These are phyloP conservation scores for Parmelia sp. DNA, from an alignment of 495 filamentous ascomycete species.

Conservation along the genomic window DNA sequence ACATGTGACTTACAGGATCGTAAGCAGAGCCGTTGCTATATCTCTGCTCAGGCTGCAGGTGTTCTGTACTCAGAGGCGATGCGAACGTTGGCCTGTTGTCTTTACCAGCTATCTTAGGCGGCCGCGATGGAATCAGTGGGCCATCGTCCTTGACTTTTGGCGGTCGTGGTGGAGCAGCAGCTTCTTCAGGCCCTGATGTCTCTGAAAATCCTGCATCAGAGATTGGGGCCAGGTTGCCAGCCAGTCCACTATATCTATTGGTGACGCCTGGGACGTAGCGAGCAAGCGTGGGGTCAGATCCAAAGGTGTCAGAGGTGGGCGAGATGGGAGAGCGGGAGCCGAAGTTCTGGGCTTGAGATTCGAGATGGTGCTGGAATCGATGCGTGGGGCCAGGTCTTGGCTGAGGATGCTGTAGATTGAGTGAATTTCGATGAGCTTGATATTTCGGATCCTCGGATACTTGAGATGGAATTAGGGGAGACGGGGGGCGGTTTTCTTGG, in stretches of 20 bases:
- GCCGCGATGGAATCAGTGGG: conserved; percentile 42
- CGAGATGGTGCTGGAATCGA: conserved; percentile 72
- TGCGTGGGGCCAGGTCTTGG: conserved; percentile 76
- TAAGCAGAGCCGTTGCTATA: conserved; percentile 22
- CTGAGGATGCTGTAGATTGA: conserved; percentile 87
- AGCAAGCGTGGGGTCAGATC: conserved; percentile 49
- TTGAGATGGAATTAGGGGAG: conserved; percentile 55
- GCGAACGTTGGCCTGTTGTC: conserved; percentile 36
- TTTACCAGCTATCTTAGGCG: conserved; percentile 39
- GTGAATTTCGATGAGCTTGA: conserved; percentile 79
- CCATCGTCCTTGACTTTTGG: conserved; percentile 50
- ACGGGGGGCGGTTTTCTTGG: conserved; percentile 49
- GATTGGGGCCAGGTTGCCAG: conserved; percentile 47
- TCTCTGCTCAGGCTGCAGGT: conserved; percentile 30
- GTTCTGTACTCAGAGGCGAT: conserved; percentile 33
- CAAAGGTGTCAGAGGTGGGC: conserved; percentile 70
- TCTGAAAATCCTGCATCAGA: conserved; percentile 49
- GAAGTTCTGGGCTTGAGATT: conserved; percentile 70
- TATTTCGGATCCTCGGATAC: conserved; percentile 84
- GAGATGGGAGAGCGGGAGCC: conserved; percentile 52
- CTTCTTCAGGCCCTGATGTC: conserved; percentile 31
- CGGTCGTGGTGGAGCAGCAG: conserved; percentile 42
- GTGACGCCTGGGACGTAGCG: conserved; percentile 32
- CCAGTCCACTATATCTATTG: conserved; percentile 39
- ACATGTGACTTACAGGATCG: conserved; percentile 16